These are phyloP conservation scores for Phytophthora fragariaefolia DNA, from an alignment of 352 stramenopile species.

Conservation along the genomic window DNA sequence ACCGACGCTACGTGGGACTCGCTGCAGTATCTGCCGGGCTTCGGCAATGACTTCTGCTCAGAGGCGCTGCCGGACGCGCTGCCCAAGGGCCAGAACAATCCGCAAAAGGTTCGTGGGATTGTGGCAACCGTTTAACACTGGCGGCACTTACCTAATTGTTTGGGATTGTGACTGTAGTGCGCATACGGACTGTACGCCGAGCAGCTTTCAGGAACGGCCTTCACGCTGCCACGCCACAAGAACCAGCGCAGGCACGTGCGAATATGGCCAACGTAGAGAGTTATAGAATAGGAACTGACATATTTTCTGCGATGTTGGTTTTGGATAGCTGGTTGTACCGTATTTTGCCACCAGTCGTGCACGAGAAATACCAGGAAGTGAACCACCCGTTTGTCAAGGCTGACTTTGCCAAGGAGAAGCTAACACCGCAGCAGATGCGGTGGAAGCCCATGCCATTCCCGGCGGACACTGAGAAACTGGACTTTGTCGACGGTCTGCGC, in stretches of 20 bases:
- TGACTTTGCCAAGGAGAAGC: conserved; percentile 71
- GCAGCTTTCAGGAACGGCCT: conserved; percentile 96
- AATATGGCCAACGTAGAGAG: no score
- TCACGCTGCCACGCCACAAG: conserved; percentile 92
- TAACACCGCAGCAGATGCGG: conserved; percentile 93
- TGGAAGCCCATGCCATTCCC: conserved; percentile 91
- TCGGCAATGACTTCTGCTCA: conserved; percentile 95
- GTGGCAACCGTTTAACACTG: neutral
- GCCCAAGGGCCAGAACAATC: conserved; percentile 95
- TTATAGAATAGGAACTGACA: conserved; percentile 11
- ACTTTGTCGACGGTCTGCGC: conserved; percentile 91
- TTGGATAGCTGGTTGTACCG: conserved; percentile 92
- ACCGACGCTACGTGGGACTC: conserved; percentile 51
- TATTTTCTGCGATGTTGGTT: no score
- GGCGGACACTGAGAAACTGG: conserved; percentile 48
- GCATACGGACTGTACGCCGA: conserved; percentile 94
- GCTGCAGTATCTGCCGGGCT: conserved; percentile 91
- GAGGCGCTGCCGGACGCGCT: conserved; percentile 91
- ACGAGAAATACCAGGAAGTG: conserved; percentile 72
- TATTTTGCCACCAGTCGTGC: conserved; percentile 87
- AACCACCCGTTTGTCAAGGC: conserved; percentile 60
- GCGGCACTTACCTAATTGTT: neutral
- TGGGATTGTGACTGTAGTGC: conserved; percentile 50
- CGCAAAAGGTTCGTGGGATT: conserved; percentile 72
- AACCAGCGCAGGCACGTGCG: conserved; percentile 76